Evolutionary conservation across 1,284 basidiomycete genomes (phyloP).

Genomic region (Xerocomus amazonicus): DNA sequence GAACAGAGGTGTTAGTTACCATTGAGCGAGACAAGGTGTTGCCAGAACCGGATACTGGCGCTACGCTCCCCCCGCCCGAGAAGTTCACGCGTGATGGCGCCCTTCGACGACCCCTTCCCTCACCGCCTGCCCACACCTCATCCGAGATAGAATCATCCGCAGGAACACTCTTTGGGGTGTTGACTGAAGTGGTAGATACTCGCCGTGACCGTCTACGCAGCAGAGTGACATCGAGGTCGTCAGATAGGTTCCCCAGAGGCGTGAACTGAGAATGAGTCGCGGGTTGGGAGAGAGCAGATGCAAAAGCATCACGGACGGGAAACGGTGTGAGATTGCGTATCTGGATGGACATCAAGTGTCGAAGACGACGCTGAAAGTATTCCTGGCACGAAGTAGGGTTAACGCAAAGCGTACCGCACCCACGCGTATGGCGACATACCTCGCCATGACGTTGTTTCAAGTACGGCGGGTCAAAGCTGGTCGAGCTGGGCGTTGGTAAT

Average conservation of each 20-base stretch:
- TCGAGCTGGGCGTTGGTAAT: constrained; percentile 12
- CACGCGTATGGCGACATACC: constrained; percentile 12
- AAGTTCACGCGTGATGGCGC: constrained; percentile 40
- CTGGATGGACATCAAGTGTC: constrained; percentile 71
- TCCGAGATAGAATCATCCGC: constrained; percentile 40
- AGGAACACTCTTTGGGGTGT: constrained; percentile 45
- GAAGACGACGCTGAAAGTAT: constrained; percentile 56
- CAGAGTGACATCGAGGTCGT: constrained; percentile 66
- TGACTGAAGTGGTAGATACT: constrained; percentile 57
- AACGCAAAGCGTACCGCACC: neutral
- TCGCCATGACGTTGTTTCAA: constrained; percentile 7
- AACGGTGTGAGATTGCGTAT: constrained; percentile 79
- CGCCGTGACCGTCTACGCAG: constrained; percentile 56
- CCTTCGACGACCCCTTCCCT: constrained; percentile 37
- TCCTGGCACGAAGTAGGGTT: constrained; percentile 11
- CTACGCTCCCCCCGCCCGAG: constrained; percentile 28
- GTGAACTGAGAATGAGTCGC: constrained; percentile 56
- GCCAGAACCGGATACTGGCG: constrained; percentile 26
- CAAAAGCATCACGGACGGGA: constrained; percentile 70
- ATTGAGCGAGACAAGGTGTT: constrained; percentile 18
- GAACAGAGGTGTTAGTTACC: constrained; percentile 17
- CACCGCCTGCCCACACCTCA: constrained; percentile 30
- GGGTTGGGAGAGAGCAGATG: constrained; percentile 67
- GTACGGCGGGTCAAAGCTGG: constrained; percentile 16
- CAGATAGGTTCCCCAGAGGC: constrained; percentile 51